Base-by-base conservation (phyloP, 176 grass and related monocot genomes). In the Aegilops speltoides region DNA sequence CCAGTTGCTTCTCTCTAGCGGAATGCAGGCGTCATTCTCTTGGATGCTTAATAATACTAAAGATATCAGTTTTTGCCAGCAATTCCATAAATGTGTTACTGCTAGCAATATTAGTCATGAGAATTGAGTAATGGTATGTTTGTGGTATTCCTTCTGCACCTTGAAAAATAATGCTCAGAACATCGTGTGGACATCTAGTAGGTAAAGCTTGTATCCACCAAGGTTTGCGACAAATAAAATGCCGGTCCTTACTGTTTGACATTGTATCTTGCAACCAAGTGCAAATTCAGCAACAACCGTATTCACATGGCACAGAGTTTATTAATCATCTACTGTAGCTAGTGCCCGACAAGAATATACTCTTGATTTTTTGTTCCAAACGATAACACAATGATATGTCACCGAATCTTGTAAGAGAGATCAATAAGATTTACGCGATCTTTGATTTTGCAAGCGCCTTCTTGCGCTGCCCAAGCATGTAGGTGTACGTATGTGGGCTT, bases 391-490 rank as follows among this genome's bases (percentile, higher is more conserved):
- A 23, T 13, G 20, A 59, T 10, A 66, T 60, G 29, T 4, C 28
- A 78, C 54, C 7, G 10, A 61, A 14, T n/a, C 32, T 62, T 15
- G 32, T 38, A 34, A 57, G 76, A 52, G 54, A 8, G 2, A 15
- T 38, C 22, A 79, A 16, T 20, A 17, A 65, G 40, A 43, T 80
- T 29, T 63, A 79, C 32, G n/a, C 8, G 34, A 56, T 25, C 56
- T 63, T 63, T 7, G 34, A 38, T 22, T 79, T 62, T 61, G 76
- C 32, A 36, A 80, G 60, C 2, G 61, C 78, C 37, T 80, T 80
- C 78, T 80, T 80, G 78, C 78, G 78, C 60, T 80, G 60, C 24
- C 78, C 37, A 80, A 80, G 78, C 78, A 80, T 80, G 10, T 80
- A 80, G 5, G 60, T 80, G 10, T 80, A 65, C 78, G 65, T 80